These are phyloP conservation scores for Graphilbum fragrans DNA, from an alignment of 2,329 filamentous ascomycete genomes.

Conservation along the genomic window DNA sequence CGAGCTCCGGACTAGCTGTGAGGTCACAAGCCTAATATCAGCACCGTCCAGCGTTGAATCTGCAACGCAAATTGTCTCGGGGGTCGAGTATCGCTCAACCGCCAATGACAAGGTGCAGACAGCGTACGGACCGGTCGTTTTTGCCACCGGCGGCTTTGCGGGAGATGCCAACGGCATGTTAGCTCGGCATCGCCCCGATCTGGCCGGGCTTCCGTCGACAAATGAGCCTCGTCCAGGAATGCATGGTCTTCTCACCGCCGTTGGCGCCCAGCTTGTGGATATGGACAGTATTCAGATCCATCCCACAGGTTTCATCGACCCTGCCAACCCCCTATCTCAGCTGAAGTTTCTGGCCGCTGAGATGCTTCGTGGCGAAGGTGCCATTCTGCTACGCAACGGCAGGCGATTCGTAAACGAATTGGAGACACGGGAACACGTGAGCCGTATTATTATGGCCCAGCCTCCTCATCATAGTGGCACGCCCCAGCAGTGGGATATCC, in stretches of 20 bases:
- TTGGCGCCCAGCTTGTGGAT: slow-evolving; percentile 94
- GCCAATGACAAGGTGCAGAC: slow-evolving; percentile 28
- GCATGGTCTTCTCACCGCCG: slow-evolving; percentile 57
- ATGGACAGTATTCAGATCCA: slow-evolving; percentile 99
- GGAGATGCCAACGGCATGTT: slow-evolving; percentile 88
- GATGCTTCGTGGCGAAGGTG: slow-evolving; percentile 94
- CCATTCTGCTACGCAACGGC: slow-evolving; percentile 80
- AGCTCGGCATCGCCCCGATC: slow-evolving; percentile 92
- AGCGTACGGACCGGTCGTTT: slow-evolving; percentile 75
- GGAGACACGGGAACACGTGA: slow-evolving; percentile 96
- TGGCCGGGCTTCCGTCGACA: slow-evolving; percentile 80
- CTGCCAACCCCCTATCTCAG: slow-evolving; percentile 91
- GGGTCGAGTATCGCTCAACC: slow-evolving; percentile 72
- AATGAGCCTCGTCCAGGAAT: slow-evolving; percentile 53
- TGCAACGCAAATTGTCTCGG: slow-evolving; percentile 7
- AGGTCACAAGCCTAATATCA: slow-evolving; percentile 38
- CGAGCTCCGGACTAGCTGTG: slow-evolving; percentile 35
- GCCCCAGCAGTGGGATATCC: slow-evolving; percentile 64
- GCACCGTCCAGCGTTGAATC: slow-evolving; percentile 3
- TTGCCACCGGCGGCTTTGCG: slow-evolving; percentile 94
- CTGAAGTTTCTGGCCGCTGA: slow-evolving; percentile 99
- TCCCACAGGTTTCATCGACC: slow-evolving; percentile 92
- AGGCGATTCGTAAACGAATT: slow-evolving; percentile 97
- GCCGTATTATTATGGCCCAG: slow-evolving; percentile 64
- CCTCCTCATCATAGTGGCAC: neutral